These are phyloP conservation scores for Pestalotiopsis sp. DNA, from an alignment of 2,329 filamentous ascomycete species.

Conservation along the genomic window DNA sequence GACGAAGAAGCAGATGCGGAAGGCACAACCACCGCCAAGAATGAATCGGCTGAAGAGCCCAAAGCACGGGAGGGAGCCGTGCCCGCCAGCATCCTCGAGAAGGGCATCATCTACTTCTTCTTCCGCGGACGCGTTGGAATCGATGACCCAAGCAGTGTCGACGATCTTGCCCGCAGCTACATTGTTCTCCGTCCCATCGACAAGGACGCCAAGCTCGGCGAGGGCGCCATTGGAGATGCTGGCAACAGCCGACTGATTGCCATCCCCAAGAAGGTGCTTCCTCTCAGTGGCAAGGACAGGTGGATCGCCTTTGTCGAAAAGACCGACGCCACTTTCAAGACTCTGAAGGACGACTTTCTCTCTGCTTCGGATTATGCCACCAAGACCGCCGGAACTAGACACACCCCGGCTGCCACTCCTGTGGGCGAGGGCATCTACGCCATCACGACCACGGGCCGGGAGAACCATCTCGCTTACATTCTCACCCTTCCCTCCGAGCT, in stretches of 20 bases:
- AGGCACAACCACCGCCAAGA: constrained; percentile 24
- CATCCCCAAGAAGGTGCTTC: constrained; percentile 83
- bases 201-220: constrained; percentile 67
- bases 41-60: constrained; percentile 30
- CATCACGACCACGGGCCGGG: constrained; percentile 70
- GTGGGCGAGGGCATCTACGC: constrained; percentile 87
- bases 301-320: constrained; percentile 88
- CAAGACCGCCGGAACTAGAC: constrained; percentile 71
- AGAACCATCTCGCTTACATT: constrained; percentile 79
- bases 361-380: constrained; percentile 70
- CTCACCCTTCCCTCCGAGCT: constrained; percentile 72
- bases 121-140: constrained; percentile 76
- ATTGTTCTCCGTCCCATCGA: constrained; percentile 77
- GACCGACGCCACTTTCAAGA: constrained; percentile 62
- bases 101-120: constrained; percentile 92
- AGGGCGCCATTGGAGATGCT: constrained; percentile 48
- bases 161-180: constrained; percentile 77
- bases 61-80: constrained; percentile 35
- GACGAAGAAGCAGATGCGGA: constrained; percentile 25
- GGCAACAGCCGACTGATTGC: constrained; percentile 73
- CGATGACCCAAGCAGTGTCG: constrained; percentile 67
- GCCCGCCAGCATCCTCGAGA: constrained; percentile 71
- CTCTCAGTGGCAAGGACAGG: constrained; percentile 66
- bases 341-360: constrained; percentile 75
- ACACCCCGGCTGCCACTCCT: constrained; percentile 70